Conservation (phyloP, 306 rosid genomes). For the Castanea sativa region DNA sequence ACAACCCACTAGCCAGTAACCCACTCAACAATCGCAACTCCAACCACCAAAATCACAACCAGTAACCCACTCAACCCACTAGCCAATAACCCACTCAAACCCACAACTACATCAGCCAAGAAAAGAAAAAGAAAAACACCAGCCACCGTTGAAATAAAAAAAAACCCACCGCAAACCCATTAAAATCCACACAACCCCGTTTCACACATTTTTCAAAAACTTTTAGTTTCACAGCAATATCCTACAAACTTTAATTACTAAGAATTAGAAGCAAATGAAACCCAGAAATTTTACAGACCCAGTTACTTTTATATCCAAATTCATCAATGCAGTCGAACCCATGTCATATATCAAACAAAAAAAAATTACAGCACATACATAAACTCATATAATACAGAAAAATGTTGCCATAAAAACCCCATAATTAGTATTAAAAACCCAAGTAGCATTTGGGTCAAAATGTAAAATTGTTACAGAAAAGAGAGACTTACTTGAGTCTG, state of each 20-base stretch:
- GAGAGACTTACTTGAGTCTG: conserved; percentile 43
- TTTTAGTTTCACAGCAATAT: background rate
- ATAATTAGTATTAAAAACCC: background rate
- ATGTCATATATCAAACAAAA: background rate
- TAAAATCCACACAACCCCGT: no score
- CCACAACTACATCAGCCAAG: no score
- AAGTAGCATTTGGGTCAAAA: background rate
- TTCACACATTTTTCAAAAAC: background rate
- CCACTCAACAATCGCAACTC: no score
- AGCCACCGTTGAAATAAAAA: no score
- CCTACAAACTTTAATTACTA: background rate
- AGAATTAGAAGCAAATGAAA: background rate
- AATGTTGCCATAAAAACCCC: background rate
- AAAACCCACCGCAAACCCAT: no score
- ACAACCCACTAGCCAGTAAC: no score
- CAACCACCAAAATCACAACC: no score
- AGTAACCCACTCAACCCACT: no score
- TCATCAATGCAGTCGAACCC: background rate
- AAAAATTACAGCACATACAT: background rate
- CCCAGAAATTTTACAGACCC: background rate
- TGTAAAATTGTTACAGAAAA: background rate
- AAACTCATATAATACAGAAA: background rate
- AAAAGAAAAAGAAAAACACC: no score
- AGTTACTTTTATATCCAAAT: background rate
- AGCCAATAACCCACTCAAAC: no score